Conservation (phyloP, 2,329 filamentous ascomycete genomes). For the Paracoccidioides lutzii region DNA sequence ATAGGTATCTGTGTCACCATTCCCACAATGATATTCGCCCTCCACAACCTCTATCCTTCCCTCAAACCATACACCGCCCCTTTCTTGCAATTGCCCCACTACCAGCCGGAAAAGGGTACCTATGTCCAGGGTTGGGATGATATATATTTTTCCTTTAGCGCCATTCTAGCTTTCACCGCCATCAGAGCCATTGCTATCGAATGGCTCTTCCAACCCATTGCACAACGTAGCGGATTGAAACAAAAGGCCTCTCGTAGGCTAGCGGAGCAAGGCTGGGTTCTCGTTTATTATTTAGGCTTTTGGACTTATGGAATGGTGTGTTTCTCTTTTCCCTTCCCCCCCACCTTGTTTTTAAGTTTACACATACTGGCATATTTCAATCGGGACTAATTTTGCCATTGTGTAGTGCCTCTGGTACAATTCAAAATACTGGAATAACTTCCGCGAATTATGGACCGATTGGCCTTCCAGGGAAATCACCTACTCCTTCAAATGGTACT, state of each 20-base stretch:
- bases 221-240: conserved; percentile 56
- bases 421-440: conserved; percentile 65
- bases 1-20: conserved; percentile 75
- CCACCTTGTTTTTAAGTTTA: not conserved
- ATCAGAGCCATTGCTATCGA: conserved; percentile 77
- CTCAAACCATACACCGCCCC: conserved; percentile 67
- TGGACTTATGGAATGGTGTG: conserved; percentile 76
- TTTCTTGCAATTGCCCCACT: conserved; percentile 80
- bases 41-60: conserved; percentile 70
- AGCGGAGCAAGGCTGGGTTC: conserved; percentile 86
- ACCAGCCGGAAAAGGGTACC: conserved; percentile 51
- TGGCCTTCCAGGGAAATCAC: conserved; percentile 70
- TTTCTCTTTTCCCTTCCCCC: conserved; percentile 8
- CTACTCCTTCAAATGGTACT: conserved; percentile 72
- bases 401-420: conserved; percentile 63
- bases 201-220: conserved; percentile 69
- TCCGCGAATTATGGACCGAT: conserved; percentile 66
- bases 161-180: conserved; percentile 74
- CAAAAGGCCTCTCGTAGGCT: conserved; percentile 73
- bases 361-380: not conserved
- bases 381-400: not conserved
- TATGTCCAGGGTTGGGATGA: conserved; percentile 75
- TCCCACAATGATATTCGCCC: conserved; percentile 66
- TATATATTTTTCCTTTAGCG: conserved; percentile 60
- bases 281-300: conserved; percentile 69